Evolutionary conservation across 192 early-diverging fungal species (phyloP), one percentile per base, ranked within the genome.

Genomic region (Allomyces arbusculus): DNA sequence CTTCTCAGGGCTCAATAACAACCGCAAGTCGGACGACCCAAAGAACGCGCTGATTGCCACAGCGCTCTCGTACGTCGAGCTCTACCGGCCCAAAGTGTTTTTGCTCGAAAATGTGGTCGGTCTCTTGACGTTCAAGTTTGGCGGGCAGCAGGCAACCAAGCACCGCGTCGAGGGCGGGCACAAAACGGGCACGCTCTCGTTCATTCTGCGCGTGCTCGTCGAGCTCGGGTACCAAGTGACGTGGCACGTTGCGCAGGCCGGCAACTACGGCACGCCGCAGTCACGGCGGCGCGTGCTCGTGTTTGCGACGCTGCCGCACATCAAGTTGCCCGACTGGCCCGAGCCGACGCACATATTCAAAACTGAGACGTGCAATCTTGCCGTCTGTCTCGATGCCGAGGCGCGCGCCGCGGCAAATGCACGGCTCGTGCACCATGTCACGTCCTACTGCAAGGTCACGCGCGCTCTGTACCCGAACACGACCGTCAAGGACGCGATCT

Each of bases 41-140:
- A 88, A 86, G 69, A 86, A 84, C 24, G 76, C 82, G 24, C 66
- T 86, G 10, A 75, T 88, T 24, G 77, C 80, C 19, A 85, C 82
- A 22, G 75, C 81, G 5, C 71, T 88, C 24, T 80, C 80, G 23
- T 88, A 85, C 67, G 84, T 86, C 50, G 86, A 88, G 26, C 81
- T 85, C 65, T 86, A 85, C 67, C 78, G 73, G 23, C 84, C 86
- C 10, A 66, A 75, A 9, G 86, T 81, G 62, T 85, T 88, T 64
- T 63, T 88, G 64, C 70, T 86, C 23, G 86, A 88, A 64, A 88
- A 88, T 68, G 86, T 88, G n/a, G 72, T 76, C 0, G 85, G 82
- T 7, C 69, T 88, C 69, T 45, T 80, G 8, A 65, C 63, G 63
- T 86, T 79, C 69, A 69, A 67, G 9, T 73, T 84, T n/a, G 84